A percentile compares a stretch with the other conserved stretches of the same genome.
These are phyloP conservation scores for Besnoitia besnoiti DNA, from an alignment of 169 alveolate genomes.

Conservation along the genomic window DNA sequence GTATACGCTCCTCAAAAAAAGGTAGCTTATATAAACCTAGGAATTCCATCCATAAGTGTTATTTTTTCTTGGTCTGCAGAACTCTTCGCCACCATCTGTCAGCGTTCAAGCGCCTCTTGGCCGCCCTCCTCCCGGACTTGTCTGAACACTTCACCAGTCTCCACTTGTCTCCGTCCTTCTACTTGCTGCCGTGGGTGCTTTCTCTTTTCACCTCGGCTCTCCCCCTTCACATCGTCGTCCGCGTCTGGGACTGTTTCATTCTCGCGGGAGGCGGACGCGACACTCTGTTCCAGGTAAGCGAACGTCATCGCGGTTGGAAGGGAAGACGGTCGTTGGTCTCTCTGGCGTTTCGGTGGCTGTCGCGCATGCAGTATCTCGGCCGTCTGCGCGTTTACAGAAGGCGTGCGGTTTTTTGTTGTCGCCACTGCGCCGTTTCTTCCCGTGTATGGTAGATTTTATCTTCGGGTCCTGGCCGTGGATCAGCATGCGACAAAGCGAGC, in stretches of 20 bases:
- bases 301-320: background rate
- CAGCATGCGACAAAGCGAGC: too few relatives aligned
- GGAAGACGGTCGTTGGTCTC: background rate
- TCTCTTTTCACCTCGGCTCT: slow-evolving; percentile 8
- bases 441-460: background rate
- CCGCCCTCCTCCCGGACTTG: background rate
- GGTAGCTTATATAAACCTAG: too few relatives aligned
- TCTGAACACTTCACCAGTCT: slow-evolving; percentile 14
- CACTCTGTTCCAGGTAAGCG: background rate
- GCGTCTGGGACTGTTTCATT: slow-evolving; percentile 25
- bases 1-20: too few relatives aligned
- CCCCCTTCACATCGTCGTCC: slow-evolving; percentile 13
- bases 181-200: background rate
- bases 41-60: too few relatives aligned
- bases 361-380: background rate
- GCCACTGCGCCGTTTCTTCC: background rate
- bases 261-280: background rate
- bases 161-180: background rate
- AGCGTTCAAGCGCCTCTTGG: background rate
- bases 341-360: background rate
- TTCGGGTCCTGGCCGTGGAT: too few relatives aligned
- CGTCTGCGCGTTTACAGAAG: background rate
- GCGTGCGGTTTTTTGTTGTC: background rate
- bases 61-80: background rate
- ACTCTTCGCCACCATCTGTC: background rate